Conservation (phyloP, 1,284 basidiomycete species). For the Sanghuangporus baumii region DNA sequence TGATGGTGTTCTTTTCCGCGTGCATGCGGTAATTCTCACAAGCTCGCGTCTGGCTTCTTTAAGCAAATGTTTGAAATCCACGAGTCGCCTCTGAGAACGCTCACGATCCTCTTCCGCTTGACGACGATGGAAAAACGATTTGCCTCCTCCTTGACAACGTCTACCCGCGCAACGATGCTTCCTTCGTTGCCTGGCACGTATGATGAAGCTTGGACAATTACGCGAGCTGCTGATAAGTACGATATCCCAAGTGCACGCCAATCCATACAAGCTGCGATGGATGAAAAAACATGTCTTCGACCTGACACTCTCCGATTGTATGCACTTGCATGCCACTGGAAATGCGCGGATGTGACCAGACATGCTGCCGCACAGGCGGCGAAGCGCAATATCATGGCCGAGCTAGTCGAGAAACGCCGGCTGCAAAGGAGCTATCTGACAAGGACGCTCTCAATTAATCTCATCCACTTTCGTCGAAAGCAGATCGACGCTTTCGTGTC, state of each 20-base stretch:
- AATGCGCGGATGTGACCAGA: slow-evolving; percentile 10
- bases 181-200: neutral
- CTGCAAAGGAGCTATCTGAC: too few species aligned
- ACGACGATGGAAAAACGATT: neutral
- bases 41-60: slow-evolving; percentile 9
- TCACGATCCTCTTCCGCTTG: neutral
- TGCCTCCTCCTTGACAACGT: neutral
- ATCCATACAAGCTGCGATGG: neutral
- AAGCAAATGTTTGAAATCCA: neutral
- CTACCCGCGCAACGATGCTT: neutral
- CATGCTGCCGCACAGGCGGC: neutral
- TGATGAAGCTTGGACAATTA: neutral
- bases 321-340: slow-evolving; percentile 11
- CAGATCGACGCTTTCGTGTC: too few species aligned
- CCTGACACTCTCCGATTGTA: slow-evolving; percentile 2
- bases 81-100: neutral
- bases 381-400: too few species aligned
- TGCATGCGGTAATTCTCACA: slow-evolving; percentile 6
- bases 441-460: too few species aligned
- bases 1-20: slow-evolving; percentile 5
- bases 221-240: slow-evolving; percentile 15
- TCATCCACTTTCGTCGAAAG: too few species aligned
- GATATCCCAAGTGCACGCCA: slow-evolving; percentile 3
- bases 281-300: neutral
- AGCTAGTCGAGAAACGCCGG: too few species aligned